These are phyloP conservation scores for Zanthoxylum bungeanum DNA, from an alignment of 345 rosid species.

Conservation along the genomic window DNA sequence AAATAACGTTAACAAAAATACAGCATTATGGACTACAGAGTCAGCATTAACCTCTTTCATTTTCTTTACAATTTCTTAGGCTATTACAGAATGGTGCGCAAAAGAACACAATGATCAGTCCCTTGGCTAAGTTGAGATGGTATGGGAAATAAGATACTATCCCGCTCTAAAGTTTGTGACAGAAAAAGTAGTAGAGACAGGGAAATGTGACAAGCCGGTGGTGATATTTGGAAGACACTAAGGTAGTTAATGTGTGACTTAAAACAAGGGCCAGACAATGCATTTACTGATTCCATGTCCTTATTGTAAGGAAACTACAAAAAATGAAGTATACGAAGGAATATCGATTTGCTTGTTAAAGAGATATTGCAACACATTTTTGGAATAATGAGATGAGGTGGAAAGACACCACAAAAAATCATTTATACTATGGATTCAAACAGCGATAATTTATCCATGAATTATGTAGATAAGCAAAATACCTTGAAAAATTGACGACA, in stretches of 20 bases:
- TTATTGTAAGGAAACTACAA: not conserved
- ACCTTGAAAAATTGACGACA: slow-evolving; percentile 81
- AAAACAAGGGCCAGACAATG: not conserved
- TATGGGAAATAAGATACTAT: not conserved
- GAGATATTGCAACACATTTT: not conserved
- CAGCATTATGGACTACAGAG: not conserved
- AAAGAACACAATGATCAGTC: not conserved
- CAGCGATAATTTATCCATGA: not conserved
- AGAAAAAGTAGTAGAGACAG: not conserved
- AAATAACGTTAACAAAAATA: not conserved
- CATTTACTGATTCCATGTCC: not conserved
- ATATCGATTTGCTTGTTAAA: not conserved
- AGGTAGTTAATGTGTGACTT: not conserved
- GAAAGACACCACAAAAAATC: not conserved
- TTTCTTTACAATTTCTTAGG: not conserved
- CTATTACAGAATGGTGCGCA: not conserved
- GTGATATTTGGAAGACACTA: not conserved
- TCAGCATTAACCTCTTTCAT: not conserved
- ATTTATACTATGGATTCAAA: not conserved
- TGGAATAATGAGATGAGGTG: not conserved
- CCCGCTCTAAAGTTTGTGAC: not conserved
- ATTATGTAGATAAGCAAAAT: not conserved
- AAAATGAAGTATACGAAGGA: not conserved
- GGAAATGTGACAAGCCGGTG: not conserved
- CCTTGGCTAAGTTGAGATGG: not conserved